Evolutionary conservation across 495 filamentous ascomycete species (phyloP).

Genomic region (Penicillium paradoxum): DNA sequence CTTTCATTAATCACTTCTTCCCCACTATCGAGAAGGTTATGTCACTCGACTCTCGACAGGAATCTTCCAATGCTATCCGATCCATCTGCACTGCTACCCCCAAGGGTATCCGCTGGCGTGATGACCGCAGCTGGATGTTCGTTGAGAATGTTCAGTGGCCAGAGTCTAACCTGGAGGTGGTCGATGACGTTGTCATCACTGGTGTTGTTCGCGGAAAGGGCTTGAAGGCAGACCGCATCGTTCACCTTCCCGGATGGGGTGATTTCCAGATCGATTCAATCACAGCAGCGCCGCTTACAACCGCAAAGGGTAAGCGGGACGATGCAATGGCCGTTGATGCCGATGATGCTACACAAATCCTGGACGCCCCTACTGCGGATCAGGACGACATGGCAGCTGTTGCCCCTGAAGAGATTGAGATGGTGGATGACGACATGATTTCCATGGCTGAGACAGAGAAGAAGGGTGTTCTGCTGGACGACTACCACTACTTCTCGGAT

Average conservation of each 20-base stretch:
- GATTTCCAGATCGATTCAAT: conserved; percentile 93
- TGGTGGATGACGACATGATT: conserved; percentile 62
- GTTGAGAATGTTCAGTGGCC: conserved; percentile 75
- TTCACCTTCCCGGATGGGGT: conserved; percentile 91
- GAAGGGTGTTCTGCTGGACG: conserved; percentile 85
- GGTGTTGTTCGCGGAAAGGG: conserved; percentile 83
- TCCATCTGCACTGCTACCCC: conserved; percentile 85
- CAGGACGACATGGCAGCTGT: conserved; percentile 78
- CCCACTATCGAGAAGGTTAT: conserved; percentile 82
- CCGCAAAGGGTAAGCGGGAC: conserved; percentile 49
- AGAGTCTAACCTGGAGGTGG: conserved; percentile 39
- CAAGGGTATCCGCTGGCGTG: conserved; percentile 89
- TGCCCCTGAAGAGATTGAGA: conserved; percentile 77
- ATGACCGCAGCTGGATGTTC: conserved; percentile 90
- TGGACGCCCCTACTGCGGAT: conserved; percentile 67
- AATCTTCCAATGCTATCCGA: conserved; percentile 82
- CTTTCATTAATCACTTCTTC: conserved; percentile 90
- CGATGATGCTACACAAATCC: conserved; percentile 42
- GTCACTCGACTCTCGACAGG: conserved; percentile 77
- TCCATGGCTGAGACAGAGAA: conserved; percentile 52
- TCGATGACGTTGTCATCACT: conserved; percentile 64
- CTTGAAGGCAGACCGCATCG: conserved; percentile 80
- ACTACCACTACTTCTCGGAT: conserved; percentile 97
- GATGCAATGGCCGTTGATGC: conserved; percentile 69
- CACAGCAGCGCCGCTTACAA: conserved; percentile 58